Base-by-base conservation (phyloP, 768 basidiomycete species). In the Suillus clintonianus region DNA sequence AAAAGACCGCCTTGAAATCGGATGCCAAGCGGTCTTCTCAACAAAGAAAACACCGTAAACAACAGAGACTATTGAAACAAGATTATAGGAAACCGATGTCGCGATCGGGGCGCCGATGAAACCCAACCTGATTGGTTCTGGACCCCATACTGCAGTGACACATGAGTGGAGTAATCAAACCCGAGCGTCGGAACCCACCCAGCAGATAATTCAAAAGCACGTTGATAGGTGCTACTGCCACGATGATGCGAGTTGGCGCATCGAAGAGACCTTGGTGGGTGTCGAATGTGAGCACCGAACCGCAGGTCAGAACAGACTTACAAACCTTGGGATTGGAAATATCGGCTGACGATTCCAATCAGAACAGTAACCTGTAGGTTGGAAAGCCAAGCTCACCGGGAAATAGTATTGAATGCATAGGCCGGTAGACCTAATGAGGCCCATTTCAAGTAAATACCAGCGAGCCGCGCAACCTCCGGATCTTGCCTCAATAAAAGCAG, bases 71-170 rank as follows among this genome's bases (percentile, higher is more conserved):
- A 89, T 47, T 0, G 87, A 79, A 57, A 94, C 88, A 27, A 97
- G 79, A 74, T 95, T 97, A 77, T 95, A 94, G 17, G 91, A 91
- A 60, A 95, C 82, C 0, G 91, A 90, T 0, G 94, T 92, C 0
- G 95, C 91, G 47, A 98, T 82, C 0, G 97, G 96, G 4, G 95
- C 96, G 17, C 97, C 97, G 61, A 93, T 87, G 75, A 93, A 99
- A 1, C 97, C 97, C 6, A 98, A 80, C 14, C 91, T 81, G 58
- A 97, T 77, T 1, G 85, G 77, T 22, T 83, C 79, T 0, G 94
- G 94, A 1, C 94, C 94, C 94, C 93, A 95, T 0, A 95, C 92
- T 83, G 59, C 36, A 48, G 51, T n/a, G 30, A 4, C 11, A 14
- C 47, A 54, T 59, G 8, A 57, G 34, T n/a, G 24, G 5, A 4